A percentile compares a stretch with the other conserved stretches of the same genome.
Conservation (phyloP, 805 yeast species). For the Ascoidea rubescens region DNA sequence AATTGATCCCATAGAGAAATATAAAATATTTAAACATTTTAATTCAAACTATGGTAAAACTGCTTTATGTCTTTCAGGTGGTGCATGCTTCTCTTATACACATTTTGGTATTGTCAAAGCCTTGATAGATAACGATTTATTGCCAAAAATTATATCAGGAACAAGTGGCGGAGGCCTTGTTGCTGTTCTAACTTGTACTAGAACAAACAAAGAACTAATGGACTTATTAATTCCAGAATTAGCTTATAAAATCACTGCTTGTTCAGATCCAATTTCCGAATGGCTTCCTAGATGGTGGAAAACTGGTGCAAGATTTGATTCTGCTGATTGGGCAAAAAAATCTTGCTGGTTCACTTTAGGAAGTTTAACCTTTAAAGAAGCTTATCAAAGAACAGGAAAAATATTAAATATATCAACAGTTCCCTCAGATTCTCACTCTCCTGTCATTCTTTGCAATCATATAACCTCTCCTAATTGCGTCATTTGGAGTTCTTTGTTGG, state of each 20-base stretch:
- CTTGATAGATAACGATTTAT: constrained; percentile 45
- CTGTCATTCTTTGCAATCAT: constrained; percentile 64
- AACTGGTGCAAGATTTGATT: constrained; percentile 71
- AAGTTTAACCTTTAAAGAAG: constrained; percentile 58
- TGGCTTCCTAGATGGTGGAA: constrained; percentile 55
- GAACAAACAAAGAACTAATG: constrained; percentile 53
- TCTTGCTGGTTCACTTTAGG: constrained; percentile 61
- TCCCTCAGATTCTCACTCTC: constrained; percentile 73
- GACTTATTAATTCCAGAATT: constrained; percentile 44
- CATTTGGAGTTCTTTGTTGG: constrained; percentile 67
- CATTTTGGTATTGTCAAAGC: constrained; percentile 72
- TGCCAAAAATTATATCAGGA: constrained; percentile 62
- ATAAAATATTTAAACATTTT: constrained; percentile 38
- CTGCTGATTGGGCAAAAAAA: constrained; percentile 61
- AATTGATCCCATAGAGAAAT: constrained; percentile 28
- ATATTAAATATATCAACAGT: constrained; percentile 63
- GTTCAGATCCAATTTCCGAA: constrained; percentile 44
- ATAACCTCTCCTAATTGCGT: constrained; percentile 70
- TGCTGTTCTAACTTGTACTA: constrained; percentile 57
- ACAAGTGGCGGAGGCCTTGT: constrained; percentile 75
- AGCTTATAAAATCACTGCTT: constrained; percentile 52
- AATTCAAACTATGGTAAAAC: constrained; percentile 57
- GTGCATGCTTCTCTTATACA: constrained; percentile 65
- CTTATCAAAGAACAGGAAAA: constrained; percentile 54
- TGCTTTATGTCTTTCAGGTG: constrained; percentile 64